Percentiles rank a stretch among this genome's conserved stretches.
These are phyloP conservation scores for Rhynchosporium graminicola DNA, from an alignment of 2,329 filamentous ascomycete genomes.

Conservation along the genomic window DNA sequence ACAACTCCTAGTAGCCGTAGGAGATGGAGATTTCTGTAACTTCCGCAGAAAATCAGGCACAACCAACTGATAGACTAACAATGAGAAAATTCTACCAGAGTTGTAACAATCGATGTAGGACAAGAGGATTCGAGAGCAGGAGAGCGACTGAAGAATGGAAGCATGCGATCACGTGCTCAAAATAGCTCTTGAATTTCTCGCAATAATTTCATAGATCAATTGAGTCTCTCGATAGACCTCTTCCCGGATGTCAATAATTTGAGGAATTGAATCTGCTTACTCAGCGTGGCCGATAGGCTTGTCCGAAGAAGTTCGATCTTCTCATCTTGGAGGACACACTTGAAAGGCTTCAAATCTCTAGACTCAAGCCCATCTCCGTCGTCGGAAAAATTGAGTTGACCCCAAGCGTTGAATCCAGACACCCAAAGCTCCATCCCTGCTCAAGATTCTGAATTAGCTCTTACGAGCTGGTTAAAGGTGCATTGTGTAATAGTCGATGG, in stretches of 20 bases:
- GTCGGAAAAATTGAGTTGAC: slow-evolving; percentile 49
- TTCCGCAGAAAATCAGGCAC: no score
- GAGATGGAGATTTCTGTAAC: no score
- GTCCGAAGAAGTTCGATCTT: slow-evolving; percentile 43
- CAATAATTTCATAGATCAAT: neutral
- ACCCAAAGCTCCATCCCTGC: slow-evolving; percentile 52
- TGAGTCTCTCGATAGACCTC: neutral
- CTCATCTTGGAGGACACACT: slow-evolving; percentile 44
- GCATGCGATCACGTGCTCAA: neutral
- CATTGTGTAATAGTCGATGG: neutral
- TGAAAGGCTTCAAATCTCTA: slow-evolving; percentile 50
- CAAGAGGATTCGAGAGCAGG: neutral
- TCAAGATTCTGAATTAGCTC: neutral
- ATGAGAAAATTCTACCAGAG: neutral
- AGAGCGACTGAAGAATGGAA: neutral
- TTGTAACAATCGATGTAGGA: neutral
- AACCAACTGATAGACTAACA: no score
- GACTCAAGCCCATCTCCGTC: slow-evolving; percentile 41
- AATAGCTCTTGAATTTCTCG: neutral
- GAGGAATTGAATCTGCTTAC: slow-evolving; percentile 41
- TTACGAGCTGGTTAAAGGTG: slow-evolving; percentile 7
- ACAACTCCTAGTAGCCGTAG: no score
- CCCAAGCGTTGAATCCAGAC: slow-evolving; percentile 60
- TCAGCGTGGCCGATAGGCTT: slow-evolving; percentile 49
- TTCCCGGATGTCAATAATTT: neutral